Base-by-base conservation (phyloP, 2,329 filamentous ascomycete genomes). In the Ophiostoma triangulosporum region DNA sequence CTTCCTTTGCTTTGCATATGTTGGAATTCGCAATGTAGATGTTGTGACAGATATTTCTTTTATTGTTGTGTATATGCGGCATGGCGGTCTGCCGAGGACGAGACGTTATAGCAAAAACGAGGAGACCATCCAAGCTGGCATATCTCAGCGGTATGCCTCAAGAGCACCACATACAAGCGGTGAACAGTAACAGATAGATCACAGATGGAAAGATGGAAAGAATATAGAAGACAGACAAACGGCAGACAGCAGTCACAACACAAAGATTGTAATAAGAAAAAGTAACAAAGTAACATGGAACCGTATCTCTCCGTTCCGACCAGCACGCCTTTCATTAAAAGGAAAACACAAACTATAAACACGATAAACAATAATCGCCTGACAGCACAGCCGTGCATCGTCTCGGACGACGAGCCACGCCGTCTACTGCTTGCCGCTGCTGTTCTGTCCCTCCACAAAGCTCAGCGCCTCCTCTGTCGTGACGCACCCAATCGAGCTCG, bases 391-490 rank as follows among this genome's bases (percentile, higher is more conserved):
- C 20, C n/a, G n/a, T n/a, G n/a, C n/a, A n/a, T n/a, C n/a, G n/a
- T n/a, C n/a, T n/a, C n/a, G n/a, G n/a, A n/a, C n/a, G n/a, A n/a
- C n/a, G n/a, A n/a, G n/a, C n/a, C n/a, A n/a, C n/a, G n/a, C n/a
- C n/a, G n/a, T n/a, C 35, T 54, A 59, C 57, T 57, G 66, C 55
- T 70, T n/a, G n/a, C n/a, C n/a, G n/a, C n/a, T n/a, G n/a, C n/a
- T n/a, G n/a, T n/a, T 70, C 63, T 95, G 88, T 20, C 89, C 91
- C 66, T 97, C 91, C 12, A 98, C 90, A 66, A 98, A 98, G 64
- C 87, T 84, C 61, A 98, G 73, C 27, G 93, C 93, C 62, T 93
- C 87, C 59, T 95, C 88, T 53, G 83, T 81, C 58, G 80, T 83
- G 50, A 96, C 90, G 51, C 91, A 91, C 69, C 93, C 88, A 63